A percentile compares a stretch with the other conserved stretches of the same genome.
Evolutionary conservation across 179 eudicot genomes (phyloP).

Genomic region (Patellifolia procumbens): DNA sequence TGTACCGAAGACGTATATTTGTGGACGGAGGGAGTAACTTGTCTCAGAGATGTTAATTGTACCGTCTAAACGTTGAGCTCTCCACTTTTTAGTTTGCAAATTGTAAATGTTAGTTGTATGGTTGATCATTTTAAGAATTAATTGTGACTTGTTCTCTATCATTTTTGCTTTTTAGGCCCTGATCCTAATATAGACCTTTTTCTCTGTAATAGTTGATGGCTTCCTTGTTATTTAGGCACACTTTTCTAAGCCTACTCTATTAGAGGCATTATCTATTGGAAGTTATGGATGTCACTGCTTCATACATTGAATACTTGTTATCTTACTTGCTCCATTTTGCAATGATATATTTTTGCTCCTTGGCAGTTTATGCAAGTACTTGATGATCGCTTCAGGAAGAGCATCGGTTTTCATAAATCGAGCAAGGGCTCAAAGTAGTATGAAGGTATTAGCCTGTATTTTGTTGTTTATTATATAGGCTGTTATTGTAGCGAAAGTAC

Average conservation of each 20-base stretch:
- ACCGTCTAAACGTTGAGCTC: not conserved
- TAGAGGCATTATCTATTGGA: not conserved
- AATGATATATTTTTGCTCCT: not conserved
- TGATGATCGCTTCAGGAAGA: constrained; percentile 86
- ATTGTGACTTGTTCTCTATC: not conserved
- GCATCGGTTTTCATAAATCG: constrained; percentile 70
- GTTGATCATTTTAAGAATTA: not conserved
- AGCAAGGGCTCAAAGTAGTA: constrained; percentile 44
- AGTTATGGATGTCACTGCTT: constrained; percentile 9
- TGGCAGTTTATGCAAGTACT: constrained; percentile 79
- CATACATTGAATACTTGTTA: not conserved
- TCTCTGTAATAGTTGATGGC: not conserved
- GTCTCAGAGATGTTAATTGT: not conserved
- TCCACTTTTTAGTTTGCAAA: not conserved
- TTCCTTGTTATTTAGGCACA: constrained; percentile 10
- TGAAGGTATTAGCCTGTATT: constrained; percentile 51
- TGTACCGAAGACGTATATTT: too few species aligned
- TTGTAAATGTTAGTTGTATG: not conserved
- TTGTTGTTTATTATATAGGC: not conserved
- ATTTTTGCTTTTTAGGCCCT: not conserved
- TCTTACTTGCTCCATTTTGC: not conserved
- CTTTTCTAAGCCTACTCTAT: not conserved
- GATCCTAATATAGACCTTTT: not conserved
- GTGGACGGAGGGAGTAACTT: too few species aligned
- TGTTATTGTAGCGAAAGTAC: not conserved